Evolutionary conservation across 2,329 filamentous ascomycete genomes (phyloP).

Genomic region (Pseudopithomyces chartarum): DNA sequence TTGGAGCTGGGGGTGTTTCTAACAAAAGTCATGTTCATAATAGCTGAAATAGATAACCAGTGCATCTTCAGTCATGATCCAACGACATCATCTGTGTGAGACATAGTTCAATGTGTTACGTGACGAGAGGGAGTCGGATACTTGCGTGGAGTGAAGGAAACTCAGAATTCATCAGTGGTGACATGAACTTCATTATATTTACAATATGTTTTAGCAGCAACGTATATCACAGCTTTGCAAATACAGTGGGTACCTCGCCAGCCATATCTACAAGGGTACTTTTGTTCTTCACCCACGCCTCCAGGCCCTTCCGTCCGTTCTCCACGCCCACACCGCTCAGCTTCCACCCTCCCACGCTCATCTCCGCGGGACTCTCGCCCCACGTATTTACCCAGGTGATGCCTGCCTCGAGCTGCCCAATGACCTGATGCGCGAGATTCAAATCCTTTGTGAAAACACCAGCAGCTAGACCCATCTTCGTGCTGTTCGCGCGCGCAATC

Average conservation of each 20-base stretch:
- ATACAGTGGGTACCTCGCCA: constrained; percentile 71
- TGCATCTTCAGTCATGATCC: neutral
- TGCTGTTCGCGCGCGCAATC: constrained; percentile 74
- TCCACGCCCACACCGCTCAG: constrained; percentile 85
- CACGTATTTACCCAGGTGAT: constrained; percentile 94
- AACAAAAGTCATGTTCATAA: constrained; percentile 34
- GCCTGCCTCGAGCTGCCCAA: constrained; percentile 75
- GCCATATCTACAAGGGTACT: constrained; percentile 86
- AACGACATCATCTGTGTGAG: too few species aligned
- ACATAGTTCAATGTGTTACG: too few species aligned
- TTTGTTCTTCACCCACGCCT: constrained; percentile 85
- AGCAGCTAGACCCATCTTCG: constrained; percentile 77
- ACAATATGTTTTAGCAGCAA: neutral
- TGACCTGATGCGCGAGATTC: constrained; percentile 72
- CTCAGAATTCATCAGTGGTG: too few species aligned
- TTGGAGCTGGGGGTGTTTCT: constrained; percentile 29
- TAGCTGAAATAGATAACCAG: constrained; percentile 27
- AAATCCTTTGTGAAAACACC: constrained; percentile 82
- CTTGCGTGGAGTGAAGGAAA: too few species aligned
- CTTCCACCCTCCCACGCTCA: constrained; percentile 93
- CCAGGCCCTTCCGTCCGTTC: constrained; percentile 79
- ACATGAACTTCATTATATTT: neutral
- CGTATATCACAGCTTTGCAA: constrained; percentile 47
- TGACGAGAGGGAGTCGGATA: neutral
- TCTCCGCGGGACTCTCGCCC: constrained; percentile 91